Conservation (phyloP, 2,329 filamentous ascomycete genomes). For the Pseudogymnoascus destructans region DNA sequence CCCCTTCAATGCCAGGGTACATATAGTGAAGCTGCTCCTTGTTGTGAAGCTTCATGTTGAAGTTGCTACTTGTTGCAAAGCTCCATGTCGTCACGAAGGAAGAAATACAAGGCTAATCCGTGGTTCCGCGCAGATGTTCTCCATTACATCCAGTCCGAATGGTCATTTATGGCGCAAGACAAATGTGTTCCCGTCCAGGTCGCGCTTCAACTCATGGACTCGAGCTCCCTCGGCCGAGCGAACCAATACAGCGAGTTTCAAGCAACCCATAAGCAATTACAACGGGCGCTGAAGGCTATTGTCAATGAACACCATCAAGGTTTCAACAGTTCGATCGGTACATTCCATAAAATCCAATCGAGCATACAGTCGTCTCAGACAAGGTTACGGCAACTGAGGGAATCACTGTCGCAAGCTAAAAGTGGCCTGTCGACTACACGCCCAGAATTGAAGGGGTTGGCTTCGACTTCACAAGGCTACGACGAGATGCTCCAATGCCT, state of each 20-base stretch:
- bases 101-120: neutral
- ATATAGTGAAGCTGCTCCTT: neutral
- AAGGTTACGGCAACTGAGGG: conserved; percentile 68
- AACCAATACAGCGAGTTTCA: conserved; percentile 79
- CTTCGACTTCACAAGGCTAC: conserved; percentile 76
- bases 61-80: neutral
- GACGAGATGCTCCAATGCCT: conserved; percentile 79
- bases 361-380: conserved; percentile 84
- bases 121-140: conserved; percentile 38
- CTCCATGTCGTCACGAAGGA: neutral
- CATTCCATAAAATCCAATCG: conserved; percentile 94
- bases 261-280: conserved; percentile 73
- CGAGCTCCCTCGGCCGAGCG: conserved; percentile 82
- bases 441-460: conserved; percentile 81
- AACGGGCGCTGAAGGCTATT: conserved; percentile 82
- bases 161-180: conserved; percentile 80
- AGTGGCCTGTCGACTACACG: conserved; percentile 71
- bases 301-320: conserved; percentile 98
- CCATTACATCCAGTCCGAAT: conserved; percentile 73
- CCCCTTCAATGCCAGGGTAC: neutral
- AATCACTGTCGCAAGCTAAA: conserved; percentile 71
- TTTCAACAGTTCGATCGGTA: conserved; percentile 97
- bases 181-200: conserved; percentile 89
- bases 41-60: neutral
- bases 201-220: conserved; percentile 87